phyloP scores from a whole-genome alignment of 2,329 filamentous ascomycete species.

The Tolypocladium inflatum region DNA sequence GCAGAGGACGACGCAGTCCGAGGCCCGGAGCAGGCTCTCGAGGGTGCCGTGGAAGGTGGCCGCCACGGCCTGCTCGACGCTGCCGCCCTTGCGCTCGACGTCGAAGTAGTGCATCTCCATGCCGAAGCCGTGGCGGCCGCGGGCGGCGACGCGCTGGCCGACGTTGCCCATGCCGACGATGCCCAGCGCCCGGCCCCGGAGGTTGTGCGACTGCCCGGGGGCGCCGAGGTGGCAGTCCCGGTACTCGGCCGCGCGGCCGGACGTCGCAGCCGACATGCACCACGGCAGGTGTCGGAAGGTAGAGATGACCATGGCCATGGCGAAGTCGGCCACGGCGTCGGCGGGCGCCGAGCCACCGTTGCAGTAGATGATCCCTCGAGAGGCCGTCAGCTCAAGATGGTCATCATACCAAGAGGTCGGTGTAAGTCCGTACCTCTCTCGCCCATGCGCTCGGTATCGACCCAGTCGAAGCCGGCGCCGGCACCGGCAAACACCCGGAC shows the following conservation, averaged over 20 bases:
- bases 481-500: slow-evolving; percentile 55
- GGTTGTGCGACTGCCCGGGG: slow-evolving; percentile 52
- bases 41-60: slow-evolving; percentile 43
- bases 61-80: slow-evolving; percentile 28
- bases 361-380: slow-evolving; percentile 57
- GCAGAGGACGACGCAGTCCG: slow-evolving; percentile 55
- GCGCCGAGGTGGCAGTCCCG: slow-evolving; percentile 49
- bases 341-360: slow-evolving; percentile 62
- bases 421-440: slow-evolving; percentile 35
- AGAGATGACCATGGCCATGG: slow-evolving; percentile 58
- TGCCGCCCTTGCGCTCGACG: slow-evolving; percentile 35
- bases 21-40: slow-evolving; percentile 36
- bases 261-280: slow-evolving; percentile 47
- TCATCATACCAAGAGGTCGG: neutral
- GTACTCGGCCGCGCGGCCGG: slow-evolving; percentile 31
- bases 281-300: slow-evolving; percentile 61
- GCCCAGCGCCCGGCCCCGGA: slow-evolving; percentile 50
- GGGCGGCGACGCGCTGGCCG: slow-evolving; percentile 50
- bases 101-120: slow-evolving; percentile 61
- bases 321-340: slow-evolving; percentile 65
- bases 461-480: slow-evolving; percentile 59
- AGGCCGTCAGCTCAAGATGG: neutral
- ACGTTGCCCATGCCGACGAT: slow-evolving; percentile 63
- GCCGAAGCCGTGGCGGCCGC: slow-evolving; percentile 43
- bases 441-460: slow-evolving; percentile 50